Base-by-base conservation (phyloP, 805 yeast genomes). In the Starmerella cellae region DNA sequence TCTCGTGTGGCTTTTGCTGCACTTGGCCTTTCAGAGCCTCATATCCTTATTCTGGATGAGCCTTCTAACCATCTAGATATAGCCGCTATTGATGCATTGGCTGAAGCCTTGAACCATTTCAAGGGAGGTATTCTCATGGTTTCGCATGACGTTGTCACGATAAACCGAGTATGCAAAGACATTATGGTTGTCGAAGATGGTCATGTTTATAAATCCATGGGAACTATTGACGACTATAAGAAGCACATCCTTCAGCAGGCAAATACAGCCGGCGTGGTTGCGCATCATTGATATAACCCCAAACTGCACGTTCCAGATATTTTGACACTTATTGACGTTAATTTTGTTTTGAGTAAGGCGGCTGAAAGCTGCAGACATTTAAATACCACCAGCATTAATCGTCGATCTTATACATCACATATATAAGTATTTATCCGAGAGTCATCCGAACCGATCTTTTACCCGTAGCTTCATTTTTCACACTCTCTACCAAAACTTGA, bases 31-130 rank as follows among this genome's bases (percentile, higher is more conserved):
- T 73, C 73, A 47, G 79, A 81, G 49, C 98, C 98, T 17, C 98
- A 91, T 60, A 76, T 91, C 35, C 69, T 91, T 56, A 77, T 91
- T 56, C 67, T 91, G 52, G 98, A 91, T 70, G 98, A 91, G 71
- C 98, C 98, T 63, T 82, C 95, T 5, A 91, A 91, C 66, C 98
- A 91, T 65, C 75, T 91, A 72, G 98, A 91, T 79, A 88, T 95
- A 8, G 79, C 94, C 28, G 98, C 96, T 73, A 69, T 91, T 56
- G 98, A 91, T 61, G 98, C 98, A 1, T 71, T 91, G 47, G 78
- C 91, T 8, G 93, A 81, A 34, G 97, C 97, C 1, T 69, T 91
- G 59, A 76, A 72, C 48, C 76, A 74, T 47, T 91, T 87, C 71
- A 74, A 83, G 57, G 98, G 98, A 59, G 98, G 98, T 62, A 81